A percentile compares a stretch with the other conserved stretches of the same genome.
Evolutionary conservation across 345 rosid species (phyloP).

Genomic region (Raphanus raphanistrum): DNA sequence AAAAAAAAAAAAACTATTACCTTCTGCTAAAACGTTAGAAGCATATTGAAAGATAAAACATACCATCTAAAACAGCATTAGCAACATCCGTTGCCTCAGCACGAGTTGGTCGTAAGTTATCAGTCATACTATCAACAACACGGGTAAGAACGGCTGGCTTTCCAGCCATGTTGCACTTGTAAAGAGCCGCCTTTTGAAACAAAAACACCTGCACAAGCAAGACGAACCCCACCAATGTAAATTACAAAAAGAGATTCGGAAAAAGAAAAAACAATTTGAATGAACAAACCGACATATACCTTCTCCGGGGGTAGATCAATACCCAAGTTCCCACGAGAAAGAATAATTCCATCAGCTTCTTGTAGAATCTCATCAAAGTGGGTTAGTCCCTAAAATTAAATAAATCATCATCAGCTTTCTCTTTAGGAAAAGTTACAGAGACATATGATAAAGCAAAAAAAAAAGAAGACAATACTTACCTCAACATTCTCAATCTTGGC

Average conservation of each 20-base stretch:
- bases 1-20: not conserved
- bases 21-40: not conserved
- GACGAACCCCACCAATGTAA: slow-evolving; percentile 8
- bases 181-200: slow-evolving; percentile 87
- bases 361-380: slow-evolving; percentile 98
- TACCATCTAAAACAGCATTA: slow-evolving; percentile 97
- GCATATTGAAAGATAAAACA: not conserved
- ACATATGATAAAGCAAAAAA: not conserved
- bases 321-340: slow-evolving; percentile 97
- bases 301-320: slow-evolving; percentile 98
- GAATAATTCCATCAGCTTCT: slow-evolving; percentile 98
- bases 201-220: slow-evolving; percentile 64
- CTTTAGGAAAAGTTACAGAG: not conserved
- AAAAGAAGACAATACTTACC: slow-evolving; percentile 41
- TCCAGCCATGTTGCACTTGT: slow-evolving; percentile 96
- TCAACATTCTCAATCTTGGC: slow-evolving; percentile 95
- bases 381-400: slow-evolving; percentile 63
- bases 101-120: slow-evolving; percentile 96
- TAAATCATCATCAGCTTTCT: slow-evolving; percentile 11
- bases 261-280: not conserved
- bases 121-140: slow-evolving; percentile 98
- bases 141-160: slow-evolving; percentile 91
- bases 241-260: not conserved
- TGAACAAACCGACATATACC: slow-evolving; percentile 45
- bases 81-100: slow-evolving; percentile 99